Percentiles rank a stretch among this genome's conserved stretches.
Conservation (phyloP, 352 stramenopile species). For the Blastocystis sp. region DNA sequence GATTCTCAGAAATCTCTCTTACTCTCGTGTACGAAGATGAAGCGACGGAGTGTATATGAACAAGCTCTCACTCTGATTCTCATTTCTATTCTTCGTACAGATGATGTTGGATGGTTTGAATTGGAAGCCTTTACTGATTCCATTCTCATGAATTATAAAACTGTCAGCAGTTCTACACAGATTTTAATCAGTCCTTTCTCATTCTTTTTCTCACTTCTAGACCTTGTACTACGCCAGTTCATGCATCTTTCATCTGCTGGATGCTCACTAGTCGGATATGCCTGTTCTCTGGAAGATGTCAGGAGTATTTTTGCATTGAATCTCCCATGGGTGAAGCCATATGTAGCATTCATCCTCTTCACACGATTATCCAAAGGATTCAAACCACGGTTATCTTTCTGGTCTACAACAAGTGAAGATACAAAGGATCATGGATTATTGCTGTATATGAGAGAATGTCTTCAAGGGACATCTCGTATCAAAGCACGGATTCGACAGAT, state of each 20-base stretch:
- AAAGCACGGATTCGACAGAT: slow-evolving; percentile 21
- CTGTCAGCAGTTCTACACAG: not conserved
- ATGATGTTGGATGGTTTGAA: slow-evolving; percentile 10
- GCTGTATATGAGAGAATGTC: not conserved
- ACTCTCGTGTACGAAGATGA: slow-evolving; percentile 4
- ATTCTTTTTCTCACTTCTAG: not conserved
- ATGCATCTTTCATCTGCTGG: not conserved
- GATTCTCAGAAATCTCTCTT: not conserved
- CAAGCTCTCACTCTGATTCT: slow-evolving; percentile 36
- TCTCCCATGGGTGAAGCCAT: slow-evolving; percentile 28
- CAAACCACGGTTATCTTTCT: not conserved
- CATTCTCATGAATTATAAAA: slow-evolving; percentile 20
- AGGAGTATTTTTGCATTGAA: slow-evolving; percentile 30
- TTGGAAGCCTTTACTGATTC: slow-evolving; percentile 20
- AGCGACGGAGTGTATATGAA: not conserved
- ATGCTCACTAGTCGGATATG: not conserved
- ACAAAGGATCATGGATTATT: not conserved
- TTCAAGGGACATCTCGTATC: not conserved
- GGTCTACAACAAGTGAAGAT: not conserved
- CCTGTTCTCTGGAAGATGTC: slow-evolving; percentile 27
- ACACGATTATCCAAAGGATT: slow-evolving; percentile 31
- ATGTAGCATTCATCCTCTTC: slow-evolving; percentile 28
- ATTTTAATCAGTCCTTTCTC: slow-evolving; percentile 7
- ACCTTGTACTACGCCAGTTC: slow-evolving; percentile 25
- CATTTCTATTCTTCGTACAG: slow-evolving; percentile 17